Conservation (phyloP, 2,329 filamentous ascomycete species). For the Geoglossum cookeanum region DNA sequence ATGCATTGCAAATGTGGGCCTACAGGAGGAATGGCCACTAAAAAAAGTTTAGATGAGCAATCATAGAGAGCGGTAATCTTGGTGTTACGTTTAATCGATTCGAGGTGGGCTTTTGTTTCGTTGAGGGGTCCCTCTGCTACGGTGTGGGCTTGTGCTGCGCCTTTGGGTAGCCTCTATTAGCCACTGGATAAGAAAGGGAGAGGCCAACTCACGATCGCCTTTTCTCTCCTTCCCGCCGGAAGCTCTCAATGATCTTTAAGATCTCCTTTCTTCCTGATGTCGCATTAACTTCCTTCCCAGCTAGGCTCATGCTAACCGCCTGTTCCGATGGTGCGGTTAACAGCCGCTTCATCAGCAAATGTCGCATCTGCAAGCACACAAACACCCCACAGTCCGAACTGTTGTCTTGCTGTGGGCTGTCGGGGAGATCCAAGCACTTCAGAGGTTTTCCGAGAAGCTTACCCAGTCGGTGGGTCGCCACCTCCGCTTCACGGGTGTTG, state of each 20-base stretch:
- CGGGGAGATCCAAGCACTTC: constrained; percentile 62
- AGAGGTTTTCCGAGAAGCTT: constrained; percentile 46
- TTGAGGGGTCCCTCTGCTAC: not conserved
- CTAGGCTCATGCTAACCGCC: constrained; percentile 90
- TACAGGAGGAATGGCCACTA: not conserved
- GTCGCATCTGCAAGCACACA: constrained; percentile 87
- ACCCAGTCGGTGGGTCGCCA: constrained; percentile 49
- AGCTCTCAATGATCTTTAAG: constrained; percentile 67
- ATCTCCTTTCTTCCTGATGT: constrained; percentile 72
- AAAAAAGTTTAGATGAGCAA: not conserved
- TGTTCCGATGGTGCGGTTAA: constrained; percentile 60
- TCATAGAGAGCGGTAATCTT: not conserved
- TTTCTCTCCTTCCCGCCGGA: constrained; percentile 73
- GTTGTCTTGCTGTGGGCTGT: constrained; percentile 83
- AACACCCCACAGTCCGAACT: constrained; percentile 88
- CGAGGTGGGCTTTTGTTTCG: constrained; percentile 4
- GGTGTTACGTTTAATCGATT: not conserved
- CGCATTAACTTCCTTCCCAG: constrained; percentile 66
- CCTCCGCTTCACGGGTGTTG: constrained; percentile 56
- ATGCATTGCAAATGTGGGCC: not conserved
- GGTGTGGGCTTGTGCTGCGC: not conserved
- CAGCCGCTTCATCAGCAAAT: constrained; percentile 71
- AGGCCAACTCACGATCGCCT: constrained; percentile 53
- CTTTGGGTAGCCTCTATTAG: not conserved
- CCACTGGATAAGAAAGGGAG: not conserved